Conservation (phyloP, 768 basidiomycete species). For the Pisolithus sp. region DNA sequence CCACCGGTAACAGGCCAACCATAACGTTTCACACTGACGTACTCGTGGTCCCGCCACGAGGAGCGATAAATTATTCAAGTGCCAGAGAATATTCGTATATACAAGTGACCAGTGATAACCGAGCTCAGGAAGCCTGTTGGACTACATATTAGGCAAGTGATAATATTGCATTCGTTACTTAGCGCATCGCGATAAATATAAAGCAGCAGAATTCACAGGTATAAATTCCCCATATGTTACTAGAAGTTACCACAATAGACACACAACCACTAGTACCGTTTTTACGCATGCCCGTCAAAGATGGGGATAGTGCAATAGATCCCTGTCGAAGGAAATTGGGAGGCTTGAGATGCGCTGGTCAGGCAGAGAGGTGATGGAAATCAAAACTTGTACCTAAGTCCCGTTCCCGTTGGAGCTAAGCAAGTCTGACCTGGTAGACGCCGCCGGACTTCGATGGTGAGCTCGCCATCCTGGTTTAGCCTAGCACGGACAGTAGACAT, state of each 20-base stretch:
- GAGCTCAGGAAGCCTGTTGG: no score
- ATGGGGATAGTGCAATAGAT: no score
- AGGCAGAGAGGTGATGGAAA: neutral
- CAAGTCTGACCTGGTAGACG: slow-evolving; percentile 21
- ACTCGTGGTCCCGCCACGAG: no score
- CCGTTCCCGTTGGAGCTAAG: slow-evolving; percentile 21
- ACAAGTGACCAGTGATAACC: no score
- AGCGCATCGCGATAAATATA: neutral
- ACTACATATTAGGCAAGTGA: neutral
- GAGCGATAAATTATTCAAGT: no score
- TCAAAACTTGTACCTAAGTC: slow-evolving; percentile 22
- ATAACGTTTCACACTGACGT: no score
- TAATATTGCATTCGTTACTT: neutral
- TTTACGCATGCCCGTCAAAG: neutral
- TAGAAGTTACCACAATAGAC: neutral
- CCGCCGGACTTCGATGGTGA: slow-evolving; percentile 41
- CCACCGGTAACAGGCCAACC: no score
- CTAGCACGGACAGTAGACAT: slow-evolving; percentile 46
- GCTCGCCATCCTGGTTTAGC: slow-evolving; percentile 39
- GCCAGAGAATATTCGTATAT: no score
- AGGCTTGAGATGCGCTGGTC: neutral
- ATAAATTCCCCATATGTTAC: neutral
- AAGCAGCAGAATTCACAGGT: neutral
- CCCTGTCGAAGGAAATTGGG: no score
- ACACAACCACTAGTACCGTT: neutral